Conservation (phyloP, 495 filamentous ascomycete species). For the Aspergillus heteromorphus region DNA sequence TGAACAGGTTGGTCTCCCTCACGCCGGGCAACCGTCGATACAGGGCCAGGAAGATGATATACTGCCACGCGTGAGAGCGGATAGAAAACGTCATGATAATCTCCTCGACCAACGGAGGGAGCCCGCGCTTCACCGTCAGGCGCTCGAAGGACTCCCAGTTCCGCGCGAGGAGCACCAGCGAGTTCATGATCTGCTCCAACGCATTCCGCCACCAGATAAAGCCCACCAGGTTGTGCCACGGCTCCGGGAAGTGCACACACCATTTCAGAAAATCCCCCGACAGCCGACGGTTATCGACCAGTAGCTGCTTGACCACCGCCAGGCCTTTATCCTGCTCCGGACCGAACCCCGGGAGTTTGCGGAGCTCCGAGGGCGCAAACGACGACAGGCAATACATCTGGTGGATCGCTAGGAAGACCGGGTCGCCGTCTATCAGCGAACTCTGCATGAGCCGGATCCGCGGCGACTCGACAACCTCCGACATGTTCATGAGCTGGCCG, state of each 20-base stretch:
- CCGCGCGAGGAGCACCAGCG: slow-evolving; percentile 27
- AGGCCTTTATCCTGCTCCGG: slow-evolving; percentile 21
- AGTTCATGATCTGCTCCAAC: slow-evolving; percentile 27
- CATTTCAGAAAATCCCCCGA: slow-evolving; percentile 38
- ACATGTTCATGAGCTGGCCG: slow-evolving; percentile 3
- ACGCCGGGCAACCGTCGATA: slow-evolving; percentile 24
- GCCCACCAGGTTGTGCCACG: slow-evolving; percentile 22
- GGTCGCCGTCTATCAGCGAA: slow-evolving; percentile 52
- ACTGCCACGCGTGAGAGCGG: slow-evolving; percentile 51
- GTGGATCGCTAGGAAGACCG: slow-evolving; percentile 62
- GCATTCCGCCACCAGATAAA: slow-evolving; percentile 19
- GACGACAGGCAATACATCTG: slow-evolving; percentile 59
- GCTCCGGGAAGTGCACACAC: slow-evolving; percentile 48
- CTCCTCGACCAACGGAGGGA: slow-evolving; percentile 59
- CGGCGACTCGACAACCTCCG: slow-evolving; percentile 39
- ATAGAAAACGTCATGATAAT: slow-evolving; percentile 45
- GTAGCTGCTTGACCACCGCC: slow-evolving; percentile 23
- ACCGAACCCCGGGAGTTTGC: slow-evolving; percentile 11
- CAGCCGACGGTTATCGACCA: slow-evolving; percentile 32
- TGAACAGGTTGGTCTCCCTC: slow-evolving; percentile 10
- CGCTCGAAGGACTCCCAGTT: slow-evolving; percentile 24
- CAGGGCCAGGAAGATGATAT: slow-evolving; percentile 54
- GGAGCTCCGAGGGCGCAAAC: slow-evolving; percentile 12
- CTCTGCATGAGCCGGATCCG: slow-evolving; percentile 50
- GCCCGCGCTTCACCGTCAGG: slow-evolving; percentile 31